phyloP scores from a whole-genome alignment of 2,329 filamentous ascomycete genomes.

The Colletotrichum ledebouriae region DNA sequence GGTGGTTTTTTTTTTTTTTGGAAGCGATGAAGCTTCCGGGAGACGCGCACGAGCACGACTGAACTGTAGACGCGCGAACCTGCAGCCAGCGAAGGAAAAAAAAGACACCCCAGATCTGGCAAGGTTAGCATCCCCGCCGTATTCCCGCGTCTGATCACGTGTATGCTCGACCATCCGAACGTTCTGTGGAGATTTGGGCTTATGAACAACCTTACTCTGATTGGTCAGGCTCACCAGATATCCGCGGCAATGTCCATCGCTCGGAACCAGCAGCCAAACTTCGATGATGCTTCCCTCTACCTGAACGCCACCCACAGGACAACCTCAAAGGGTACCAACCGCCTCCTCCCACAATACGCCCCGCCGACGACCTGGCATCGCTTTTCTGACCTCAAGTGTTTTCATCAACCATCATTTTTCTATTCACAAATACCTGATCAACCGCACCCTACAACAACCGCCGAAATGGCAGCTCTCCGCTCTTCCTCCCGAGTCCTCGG shows the following conservation, averaged over 20 bases:
- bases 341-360: conserved; percentile 27
- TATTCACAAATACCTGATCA: conserved; percentile 4
- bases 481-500: conserved; percentile 68
- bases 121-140: conserved; percentile 17
- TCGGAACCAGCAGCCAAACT: conserved; percentile 21
- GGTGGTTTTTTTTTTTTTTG: background rate
- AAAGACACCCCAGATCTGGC: conserved; percentile 8
- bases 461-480: conserved; percentile 73
- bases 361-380: conserved; percentile 18
- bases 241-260: background rate
- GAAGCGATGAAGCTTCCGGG: conserved; percentile 7
- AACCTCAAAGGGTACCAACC: conserved; percentile 23
- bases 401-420: conserved; percentile 5
- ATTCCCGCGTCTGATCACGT: conserved; percentile 7
- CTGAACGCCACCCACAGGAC: conserved; percentile 36
- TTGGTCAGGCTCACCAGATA: conserved; percentile 1
- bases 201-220: background rate
- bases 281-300: conserved; percentile 35
- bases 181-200: conserved; percentile 10
- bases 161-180: background rate
- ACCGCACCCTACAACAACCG: conserved; percentile 29
- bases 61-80: conserved; percentile 4
- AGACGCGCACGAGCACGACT: conserved; percentile 23
- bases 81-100: conserved; percentile 15
- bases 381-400: conserved; percentile 6